Base-by-base conservation (phyloP, 441 rosid genomes). In the Gossypium davidsonii region DNA sequence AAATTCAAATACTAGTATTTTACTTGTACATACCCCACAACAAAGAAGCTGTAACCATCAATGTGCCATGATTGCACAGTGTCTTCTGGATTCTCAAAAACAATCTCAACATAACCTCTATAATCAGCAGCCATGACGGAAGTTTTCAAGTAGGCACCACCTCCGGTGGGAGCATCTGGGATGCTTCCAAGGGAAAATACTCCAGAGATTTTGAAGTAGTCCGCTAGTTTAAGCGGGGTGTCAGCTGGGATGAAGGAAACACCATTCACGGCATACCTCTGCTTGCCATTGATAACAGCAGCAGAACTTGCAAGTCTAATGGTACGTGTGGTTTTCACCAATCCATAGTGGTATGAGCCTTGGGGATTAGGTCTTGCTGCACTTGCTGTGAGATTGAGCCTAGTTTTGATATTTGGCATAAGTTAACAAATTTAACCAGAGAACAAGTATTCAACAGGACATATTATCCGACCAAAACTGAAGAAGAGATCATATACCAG, bases 311-410 rank as follows among this genome's bases (percentile, higher is more conserved):
- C 86, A 7, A 91, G 84, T 73, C 81, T 79, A 67, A 89, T 75
- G 12, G 86, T 83, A n/a, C 74, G 80, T 0, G 89, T 82, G 14
- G 86, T 77, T 73, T 88, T 90, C 73, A 90, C 86, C 81, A 78
- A 48, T 64, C 94, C 96, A 72, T 90, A 92, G 61, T 87, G 94
- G 80, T 89, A 92, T 4, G 97, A 87, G 6, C 94, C 94, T 81
- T 92, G 96, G 11, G 94, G 97, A 74, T 89, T 92, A 12, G 94
- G 94, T 55, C 94, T 85, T 11, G 96, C 88, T 46, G 94, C 97
- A 66, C 88, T 92, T 2, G 94, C 91, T 2, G 86, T 79, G 25
- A 90, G 86, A 75, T 92, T 88, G 23, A 84, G 77, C 80, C 96
- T 86, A 83, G 52, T 26, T 57, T 52, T 52, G 31, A 26, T 48